Evolutionary conservation across 345 rosid genomes (phyloP).

Genomic region (Populus pruinosa): DNA sequence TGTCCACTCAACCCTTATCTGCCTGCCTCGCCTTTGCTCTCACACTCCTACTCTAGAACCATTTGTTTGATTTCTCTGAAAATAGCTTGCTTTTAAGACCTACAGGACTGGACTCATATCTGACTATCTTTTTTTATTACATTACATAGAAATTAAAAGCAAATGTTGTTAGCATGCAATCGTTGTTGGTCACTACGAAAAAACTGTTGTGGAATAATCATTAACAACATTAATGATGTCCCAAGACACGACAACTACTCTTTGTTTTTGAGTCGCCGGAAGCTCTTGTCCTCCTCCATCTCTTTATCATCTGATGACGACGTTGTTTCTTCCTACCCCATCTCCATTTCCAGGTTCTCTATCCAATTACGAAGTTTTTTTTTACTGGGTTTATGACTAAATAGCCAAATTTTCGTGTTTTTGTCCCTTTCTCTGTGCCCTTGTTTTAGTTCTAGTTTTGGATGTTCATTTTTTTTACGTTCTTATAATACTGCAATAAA

Average conservation of each 20-base stretch:
- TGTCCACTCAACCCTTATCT: not conserved
- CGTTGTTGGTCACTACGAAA: conserved; percentile 20
- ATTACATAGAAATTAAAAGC: too few relatives aligned
- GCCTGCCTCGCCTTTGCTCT: not conserved
- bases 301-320: conserved; percentile 11
- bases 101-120: too few relatives aligned
- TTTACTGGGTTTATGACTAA: not conserved
- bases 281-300: conserved; percentile 27
- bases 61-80: not conserved
- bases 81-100: too few relatives aligned
- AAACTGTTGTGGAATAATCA: not conserved
- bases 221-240: conserved; percentile 2
- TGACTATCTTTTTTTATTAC: too few relatives aligned
- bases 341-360: conserved; percentile 22
- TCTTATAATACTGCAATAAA: too few relatives aligned
- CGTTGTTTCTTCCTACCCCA: conserved; percentile 5
- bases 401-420: not conserved
- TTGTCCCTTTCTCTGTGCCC: not conserved
- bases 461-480: not conserved
- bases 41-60: not conserved
- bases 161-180: conserved; percentile 24
- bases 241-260: conserved; percentile 1
- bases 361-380: not conserved
- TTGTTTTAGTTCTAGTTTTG: not conserved
- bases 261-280: conserved; percentile 34